phyloP scores from a whole-genome alignment of 2,329 filamentous ascomycete genomes.

The Botrytis cinerea region DNA sequence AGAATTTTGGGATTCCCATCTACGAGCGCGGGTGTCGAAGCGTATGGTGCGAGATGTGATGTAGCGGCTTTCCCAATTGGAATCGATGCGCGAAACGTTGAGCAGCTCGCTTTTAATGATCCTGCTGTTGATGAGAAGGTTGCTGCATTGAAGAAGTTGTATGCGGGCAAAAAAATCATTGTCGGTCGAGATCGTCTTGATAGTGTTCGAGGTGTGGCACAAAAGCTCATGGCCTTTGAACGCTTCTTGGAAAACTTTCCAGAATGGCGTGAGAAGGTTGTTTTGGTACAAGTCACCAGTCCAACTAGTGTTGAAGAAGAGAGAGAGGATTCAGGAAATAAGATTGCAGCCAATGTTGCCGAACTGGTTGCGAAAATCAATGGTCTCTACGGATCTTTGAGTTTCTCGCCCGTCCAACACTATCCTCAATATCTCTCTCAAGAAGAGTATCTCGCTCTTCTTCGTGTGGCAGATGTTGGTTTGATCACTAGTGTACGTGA shows the following conservation, averaged over 20 bases:
- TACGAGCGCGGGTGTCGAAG: slow-evolving; percentile 80
- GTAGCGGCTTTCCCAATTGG: slow-evolving; percentile 95
- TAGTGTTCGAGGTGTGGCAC: slow-evolving; percentile 88
- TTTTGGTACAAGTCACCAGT: slow-evolving; percentile 92
- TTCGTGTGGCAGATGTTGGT: slow-evolving; percentile 86
- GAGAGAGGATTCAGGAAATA: slow-evolving; percentile 73
- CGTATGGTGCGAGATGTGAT: slow-evolving; percentile 84
- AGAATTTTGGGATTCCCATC: slow-evolving; percentile 89
- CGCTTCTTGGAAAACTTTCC: slow-evolving; percentile 87
- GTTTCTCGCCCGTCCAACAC: slow-evolving; percentile 89
- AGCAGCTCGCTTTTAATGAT: slow-evolving; percentile 71
- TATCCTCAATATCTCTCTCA: slow-evolving; percentile 90
- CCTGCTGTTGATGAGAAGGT: slow-evolving; percentile 72
- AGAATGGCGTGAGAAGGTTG: slow-evolving; percentile 88
- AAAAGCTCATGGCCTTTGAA: slow-evolving; percentile 94
- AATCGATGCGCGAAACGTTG: slow-evolving; percentile 82
- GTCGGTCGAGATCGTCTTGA: slow-evolving; percentile 93
- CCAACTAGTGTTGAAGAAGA: slow-evolving; percentile 79
- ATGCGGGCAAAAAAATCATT: slow-evolving; percentile 90
- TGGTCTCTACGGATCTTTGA: slow-evolving; percentile 81
- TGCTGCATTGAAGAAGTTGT: slow-evolving; percentile 70
- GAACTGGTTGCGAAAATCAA: slow-evolving; percentile 92
- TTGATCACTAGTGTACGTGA: slow-evolving; percentile 94
- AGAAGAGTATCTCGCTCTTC: slow-evolving; percentile 92
- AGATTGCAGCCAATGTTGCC: slow-evolving; percentile 84